A percentile compares a stretch with the other conserved stretches of the same genome.
phyloP scores from a whole-genome alignment of 2,329 filamentous ascomycete genomes.

The Sphaerulina musiva region DNA sequence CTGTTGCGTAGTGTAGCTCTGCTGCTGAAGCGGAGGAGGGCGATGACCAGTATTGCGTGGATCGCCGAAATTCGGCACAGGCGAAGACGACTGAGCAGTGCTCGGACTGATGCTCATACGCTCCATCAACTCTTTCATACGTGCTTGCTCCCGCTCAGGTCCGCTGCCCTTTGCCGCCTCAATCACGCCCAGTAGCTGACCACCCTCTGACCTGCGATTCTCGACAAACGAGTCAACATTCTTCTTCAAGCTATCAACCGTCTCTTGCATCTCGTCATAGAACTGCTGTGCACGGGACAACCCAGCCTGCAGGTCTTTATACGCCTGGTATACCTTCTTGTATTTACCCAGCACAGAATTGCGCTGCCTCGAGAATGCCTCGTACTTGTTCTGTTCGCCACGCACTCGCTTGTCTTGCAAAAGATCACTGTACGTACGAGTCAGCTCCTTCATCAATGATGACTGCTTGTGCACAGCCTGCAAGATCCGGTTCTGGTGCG shows the following conservation, averaged over 20 bases:
- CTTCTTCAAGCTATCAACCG: slow-evolving; percentile 26
- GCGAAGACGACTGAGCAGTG: slow-evolving; percentile 38
- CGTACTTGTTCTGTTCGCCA: slow-evolving; percentile 91
- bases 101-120: slow-evolving; percentile 74
- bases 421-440: slow-evolving; percentile 74
- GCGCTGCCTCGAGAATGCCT: slow-evolving; percentile 75
- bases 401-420: slow-evolving; percentile 91
- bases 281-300: slow-evolving; percentile 83
- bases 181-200: slow-evolving; percentile 80
- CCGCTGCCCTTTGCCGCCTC: slow-evolving; percentile 65
- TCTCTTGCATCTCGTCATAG: slow-evolving; percentile 70
- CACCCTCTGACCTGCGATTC: slow-evolving; percentile 85
- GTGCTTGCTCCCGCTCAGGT: slow-evolving; percentile 78
- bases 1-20: slow-evolving; percentile 37
- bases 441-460: slow-evolving; percentile 89
- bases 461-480: slow-evolving; percentile 95
- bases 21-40: slow-evolving; percentile 40
- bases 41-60: slow-evolving; percentile 27
- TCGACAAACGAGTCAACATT: slow-evolving; percentile 87
- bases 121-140: slow-evolving; percentile 85
- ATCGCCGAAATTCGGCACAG: slow-evolving; percentile 28
- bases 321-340: slow-evolving; percentile 85
- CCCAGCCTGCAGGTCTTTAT: slow-evolving; percentile 80
- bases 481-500: slow-evolving; percentile 82
- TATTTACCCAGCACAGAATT: slow-evolving; percentile 78